Evolutionary conservation across 129 eudicot species (phyloP), one percentile per base, ranked within the genome.

Genomic region (Tanacetum coccineum): DNA sequence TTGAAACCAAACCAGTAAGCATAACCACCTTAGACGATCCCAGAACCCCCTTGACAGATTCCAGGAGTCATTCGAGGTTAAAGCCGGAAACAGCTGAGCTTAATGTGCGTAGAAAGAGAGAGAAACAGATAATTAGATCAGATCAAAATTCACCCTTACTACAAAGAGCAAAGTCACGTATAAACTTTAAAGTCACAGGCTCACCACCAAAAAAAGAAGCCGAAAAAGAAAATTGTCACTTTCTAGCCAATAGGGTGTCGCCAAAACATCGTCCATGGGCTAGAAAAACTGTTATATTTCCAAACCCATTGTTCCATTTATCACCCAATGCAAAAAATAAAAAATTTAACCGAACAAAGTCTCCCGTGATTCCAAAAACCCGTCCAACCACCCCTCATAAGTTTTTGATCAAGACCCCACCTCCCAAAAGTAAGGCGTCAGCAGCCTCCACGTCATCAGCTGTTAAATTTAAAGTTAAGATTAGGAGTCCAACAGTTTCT

Each of bases 201-300:
- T 74, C 80, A 7, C 81, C 77, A 7, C 50, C 74, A 6, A 76
- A 62, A 48, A 44, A 66, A 15, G 95, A 85, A 13, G 59, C 44
- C 21, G 86, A 82, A 30, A 86, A 76, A 59, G 95, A 86, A 70
- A 89, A 80, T 7, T 15, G 74, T 42, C 60, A 67, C 68, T 84
- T 86, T 70, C 10, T 75, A 2, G 90, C 95, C 0, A 94, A 89
- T 66, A 70, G 88, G 57, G 97, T 94, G 8, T 94, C 99, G 2
- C 99, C 97, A 20, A 94, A 84, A 36, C 71, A 87, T 67, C 81
- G 79, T 66, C 95, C 97, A 0, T 89, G 99, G 99, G 97, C 79
- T 48, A 85, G 68, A 76, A 94, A 89, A 70, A 83, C 99, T 3
- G 95, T 89, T 2, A 81, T 94, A 1, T 87, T 89, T 42, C 97